Percentiles rank a stretch among this genome's conserved stretches.
These are phyloP conservation scores for Fusarium sp. DNA, from an alignment of 2,329 filamentous ascomycete genomes.

Conservation along the genomic window DNA sequence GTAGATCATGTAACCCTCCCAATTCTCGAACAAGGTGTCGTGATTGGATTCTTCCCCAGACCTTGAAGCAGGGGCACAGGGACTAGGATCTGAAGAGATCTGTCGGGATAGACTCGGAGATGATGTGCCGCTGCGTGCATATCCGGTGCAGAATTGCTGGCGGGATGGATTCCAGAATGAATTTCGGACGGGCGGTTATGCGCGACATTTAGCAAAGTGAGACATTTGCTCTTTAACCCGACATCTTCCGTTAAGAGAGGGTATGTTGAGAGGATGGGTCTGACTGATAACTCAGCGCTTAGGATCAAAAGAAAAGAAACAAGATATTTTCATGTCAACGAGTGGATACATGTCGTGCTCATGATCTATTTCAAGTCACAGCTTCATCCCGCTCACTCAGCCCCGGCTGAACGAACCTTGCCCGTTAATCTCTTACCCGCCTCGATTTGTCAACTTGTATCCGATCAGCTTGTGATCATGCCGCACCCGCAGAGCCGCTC, in stretches of 20 bases:
- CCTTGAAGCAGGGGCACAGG: not conserved
- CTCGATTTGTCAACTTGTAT: not conserved
- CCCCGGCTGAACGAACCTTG: not conserved
- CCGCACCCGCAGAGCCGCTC: slow-evolving; percentile 4
- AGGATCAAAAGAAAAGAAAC: slow-evolving; percentile 4
- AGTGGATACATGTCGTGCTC: not conserved
- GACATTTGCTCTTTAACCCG: slow-evolving; percentile 17
- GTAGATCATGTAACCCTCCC: slow-evolving; percentile 23
- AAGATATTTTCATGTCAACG: not conserved
- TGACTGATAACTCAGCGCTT: slow-evolving; percentile 11
- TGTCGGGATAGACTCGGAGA: slow-evolving; percentile 11
- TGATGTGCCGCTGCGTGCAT: slow-evolving; percentile 26
- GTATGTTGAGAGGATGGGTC: not conserved
- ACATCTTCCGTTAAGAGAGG: slow-evolving; percentile 5
- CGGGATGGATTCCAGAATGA: slow-evolving; percentile 7
- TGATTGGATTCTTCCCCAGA: slow-evolving; percentile 20
- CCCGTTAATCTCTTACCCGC: not conserved
- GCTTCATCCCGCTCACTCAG: not conserved
- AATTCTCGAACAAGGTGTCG: not conserved
- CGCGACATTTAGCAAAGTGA: slow-evolving; percentile 20
- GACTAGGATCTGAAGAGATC: slow-evolving; percentile 21
- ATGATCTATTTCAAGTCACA: not conserved
- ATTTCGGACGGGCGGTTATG: slow-evolving; percentile 23
- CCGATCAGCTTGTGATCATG: not conserved
- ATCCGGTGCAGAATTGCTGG: slow-evolving; percentile 10